Evolutionary conservation across 108 stramenopile species (phyloP), one percentile per base, ranked within the genome.

Genomic region (Chaetoceros tenuissimus): DNA sequence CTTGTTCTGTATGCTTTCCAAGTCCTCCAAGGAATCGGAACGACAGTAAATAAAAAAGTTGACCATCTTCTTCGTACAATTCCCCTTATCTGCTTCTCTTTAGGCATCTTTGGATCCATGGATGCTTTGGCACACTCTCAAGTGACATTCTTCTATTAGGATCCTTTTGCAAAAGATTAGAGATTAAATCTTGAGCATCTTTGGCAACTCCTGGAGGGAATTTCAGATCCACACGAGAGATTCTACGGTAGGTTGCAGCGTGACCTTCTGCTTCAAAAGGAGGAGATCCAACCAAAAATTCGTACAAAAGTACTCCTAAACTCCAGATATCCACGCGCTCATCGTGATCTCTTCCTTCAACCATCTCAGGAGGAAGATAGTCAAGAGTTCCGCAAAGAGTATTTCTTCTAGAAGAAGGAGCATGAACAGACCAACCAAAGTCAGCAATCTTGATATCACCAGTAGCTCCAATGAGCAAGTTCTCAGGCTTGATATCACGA

Each of bases 341-440:
- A 54, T 92, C 91, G 66, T 97, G 90, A 7, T 85, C 85, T 29
- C 82, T 64, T 50, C 89, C 92, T 73, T 96, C 95, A 24, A 99
- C 93, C 96, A 99, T 99, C 57, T 99, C 98, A 10, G 98, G 98
- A 26, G 98, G 95, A 22, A 99, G 69, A 62, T 99, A 99, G 60
- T 98, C 97, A 20, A 98, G 72, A 0, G 98, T 99, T 27, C 98
- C 98, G 66, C 98, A 99, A n/a, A 97, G 73, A 1, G 96, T 97
- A 55, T 85, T 92, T 31, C 96, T 77, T 51, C 95, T 69, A 24
- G 79, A 78, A 18, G 94, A 87, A 19, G 96, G 96, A 3, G 97
- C 94, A 64, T 99, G 98, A 30, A 98, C 95, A 20, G 92, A 92
- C 98, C 98, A 99, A 24, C 98, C 98, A 68, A 99, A 99, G 73